Percentiles rank a stretch among this genome's conserved stretches.
Evolutionary conservation across 148 eudicot genomes (phyloP).

Genomic region (Chenopodium quinoa): DNA sequence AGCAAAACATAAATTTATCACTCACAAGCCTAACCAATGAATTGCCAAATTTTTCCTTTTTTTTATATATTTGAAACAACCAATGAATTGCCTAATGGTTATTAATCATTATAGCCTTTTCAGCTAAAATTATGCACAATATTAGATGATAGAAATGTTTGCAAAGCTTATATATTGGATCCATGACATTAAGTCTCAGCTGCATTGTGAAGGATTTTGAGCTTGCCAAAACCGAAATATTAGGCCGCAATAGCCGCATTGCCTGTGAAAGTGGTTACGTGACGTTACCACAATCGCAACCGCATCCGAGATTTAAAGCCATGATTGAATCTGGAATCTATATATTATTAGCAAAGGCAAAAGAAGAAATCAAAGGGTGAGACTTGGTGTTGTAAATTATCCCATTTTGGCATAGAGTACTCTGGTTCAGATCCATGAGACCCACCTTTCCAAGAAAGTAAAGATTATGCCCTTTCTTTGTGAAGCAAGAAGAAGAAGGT

Average conservation of each 20-base stretch:
- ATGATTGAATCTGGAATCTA: not conserved
- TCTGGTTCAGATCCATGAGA: not conserved
- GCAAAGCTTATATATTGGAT: not conserved
- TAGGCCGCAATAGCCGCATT: too few species aligned
- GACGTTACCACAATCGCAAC: too few species aligned
- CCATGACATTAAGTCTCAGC: too few species aligned
- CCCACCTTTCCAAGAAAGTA: not conserved
- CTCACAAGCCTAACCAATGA: not conserved
- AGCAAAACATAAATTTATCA: not conserved
- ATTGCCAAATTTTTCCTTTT: not conserved
- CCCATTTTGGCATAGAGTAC: not conserved
- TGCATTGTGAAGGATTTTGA: too few species aligned
- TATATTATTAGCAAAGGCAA: not conserved
- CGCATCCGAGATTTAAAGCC: too few species aligned
- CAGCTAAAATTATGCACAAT: not conserved
- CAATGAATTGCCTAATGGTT: not conserved
- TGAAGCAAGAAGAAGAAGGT: not conserved
- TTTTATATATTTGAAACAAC: not conserved
- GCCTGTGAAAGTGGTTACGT: too few species aligned
- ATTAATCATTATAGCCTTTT: constrained; percentile 2
- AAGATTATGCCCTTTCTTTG: not conserved
- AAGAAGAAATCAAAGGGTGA: not conserved
- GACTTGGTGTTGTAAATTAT: not conserved
- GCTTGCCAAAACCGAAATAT: too few species aligned
- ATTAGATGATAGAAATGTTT: not conserved